These are phyloP conservation scores for Talaromyces thailandensis DNA, from an alignment of 495 filamentous ascomycete genomes.

Conservation along the genomic window DNA sequence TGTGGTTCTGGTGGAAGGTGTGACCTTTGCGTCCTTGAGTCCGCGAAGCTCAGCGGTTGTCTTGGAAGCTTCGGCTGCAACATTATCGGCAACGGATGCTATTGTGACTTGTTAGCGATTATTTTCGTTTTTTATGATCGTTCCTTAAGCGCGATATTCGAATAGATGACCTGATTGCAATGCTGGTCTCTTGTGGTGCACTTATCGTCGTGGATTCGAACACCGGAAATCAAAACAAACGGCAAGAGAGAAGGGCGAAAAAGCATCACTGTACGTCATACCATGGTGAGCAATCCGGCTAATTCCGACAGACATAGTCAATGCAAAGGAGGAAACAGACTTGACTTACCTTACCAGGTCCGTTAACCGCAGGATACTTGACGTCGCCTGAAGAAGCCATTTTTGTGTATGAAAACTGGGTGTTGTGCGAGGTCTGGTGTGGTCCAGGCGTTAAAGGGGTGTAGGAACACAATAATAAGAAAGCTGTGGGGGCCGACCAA, in stretches of 20 bases:
- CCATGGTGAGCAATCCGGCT: background rate
- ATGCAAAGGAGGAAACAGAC: background rate
- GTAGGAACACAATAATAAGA: background rate
- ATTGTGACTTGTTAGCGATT: background rate
- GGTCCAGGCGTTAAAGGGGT: background rate
- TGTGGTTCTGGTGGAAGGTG: slow-evolving; percentile 57
- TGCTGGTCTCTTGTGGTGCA: slow-evolving; percentile 21
- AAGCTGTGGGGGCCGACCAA: slow-evolving; percentile 5
- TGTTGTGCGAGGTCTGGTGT: slow-evolving; percentile 1
- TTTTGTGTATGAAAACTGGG: background rate
- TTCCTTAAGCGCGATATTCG: background rate
- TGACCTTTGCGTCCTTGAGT: slow-evolving; percentile 59
- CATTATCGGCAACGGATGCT: slow-evolving; percentile 60
- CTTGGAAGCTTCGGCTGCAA: slow-evolving; percentile 64
- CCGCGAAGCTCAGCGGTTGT: slow-evolving; percentile 66
- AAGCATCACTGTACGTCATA: slow-evolving; percentile 3
- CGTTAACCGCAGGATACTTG: slow-evolving; percentile 32
- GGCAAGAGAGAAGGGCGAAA: background rate
- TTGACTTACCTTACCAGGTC: slow-evolving; percentile 33
- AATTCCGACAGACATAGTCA: background rate
- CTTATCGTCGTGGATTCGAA: slow-evolving; percentile 13
- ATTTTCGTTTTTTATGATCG: slow-evolving; percentile 3
- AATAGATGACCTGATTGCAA: slow-evolving; percentile 17
- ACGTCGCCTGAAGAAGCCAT: slow-evolving; percentile 30
- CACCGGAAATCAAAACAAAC: slow-evolving; percentile 22